Conservation (phyloP, 768 basidiomycete genomes). For the Rhodotorula sphaerocarpa region DNA sequence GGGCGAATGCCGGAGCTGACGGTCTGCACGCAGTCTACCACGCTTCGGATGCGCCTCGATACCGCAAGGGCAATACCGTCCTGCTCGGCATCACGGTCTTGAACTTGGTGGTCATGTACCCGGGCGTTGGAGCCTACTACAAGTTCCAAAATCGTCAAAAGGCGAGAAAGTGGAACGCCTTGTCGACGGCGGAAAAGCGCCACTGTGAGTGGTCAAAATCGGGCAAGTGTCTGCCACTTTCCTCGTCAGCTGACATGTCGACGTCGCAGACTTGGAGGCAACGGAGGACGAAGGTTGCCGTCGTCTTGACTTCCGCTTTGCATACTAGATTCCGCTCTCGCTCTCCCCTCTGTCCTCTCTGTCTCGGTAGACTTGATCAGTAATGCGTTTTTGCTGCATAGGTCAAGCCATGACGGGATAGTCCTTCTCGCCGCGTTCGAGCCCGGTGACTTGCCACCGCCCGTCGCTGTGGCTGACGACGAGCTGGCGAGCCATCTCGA, state of each 20-base stretch:
- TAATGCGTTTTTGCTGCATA: too few species aligned
- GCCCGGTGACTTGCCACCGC: not conserved
- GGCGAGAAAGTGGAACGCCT: slow-evolving; percentile 40
- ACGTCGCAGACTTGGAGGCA: slow-evolving; percentile 38
- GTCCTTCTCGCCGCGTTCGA: slow-evolving; percentile 14
- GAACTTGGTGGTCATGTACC: slow-evolving; percentile 40
- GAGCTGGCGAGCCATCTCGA: not conserved
- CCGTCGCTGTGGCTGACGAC: not conserved
- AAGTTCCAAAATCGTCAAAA: slow-evolving; percentile 37
- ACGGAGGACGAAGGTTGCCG: slow-evolving; percentile 43
- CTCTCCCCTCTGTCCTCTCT: too few species aligned
- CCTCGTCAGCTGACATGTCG: not conserved
- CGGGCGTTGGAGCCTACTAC: slow-evolving; percentile 13
- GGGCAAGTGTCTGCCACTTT: too few species aligned
- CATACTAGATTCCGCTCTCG: slow-evolving; percentile 11
- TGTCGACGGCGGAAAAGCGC: slow-evolving; percentile 39
- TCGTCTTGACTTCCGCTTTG: slow-evolving; percentile 38
- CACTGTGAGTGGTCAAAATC: slow-evolving; percentile 17
- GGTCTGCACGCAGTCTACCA: slow-evolving; percentile 14
- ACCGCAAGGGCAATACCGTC: slow-evolving; percentile 40
- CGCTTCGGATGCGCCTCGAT: slow-evolving; percentile 34
- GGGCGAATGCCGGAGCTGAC: too few species aligned
- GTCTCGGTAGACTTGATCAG: too few species aligned
- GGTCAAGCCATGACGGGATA: not conserved
- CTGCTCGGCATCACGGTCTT: slow-evolving; percentile 41